These are phyloP conservation scores for Aspergillus carbonarius DNA, from an alignment of 2,329 filamentous ascomycete genomes.

Conservation along the genomic window DNA sequence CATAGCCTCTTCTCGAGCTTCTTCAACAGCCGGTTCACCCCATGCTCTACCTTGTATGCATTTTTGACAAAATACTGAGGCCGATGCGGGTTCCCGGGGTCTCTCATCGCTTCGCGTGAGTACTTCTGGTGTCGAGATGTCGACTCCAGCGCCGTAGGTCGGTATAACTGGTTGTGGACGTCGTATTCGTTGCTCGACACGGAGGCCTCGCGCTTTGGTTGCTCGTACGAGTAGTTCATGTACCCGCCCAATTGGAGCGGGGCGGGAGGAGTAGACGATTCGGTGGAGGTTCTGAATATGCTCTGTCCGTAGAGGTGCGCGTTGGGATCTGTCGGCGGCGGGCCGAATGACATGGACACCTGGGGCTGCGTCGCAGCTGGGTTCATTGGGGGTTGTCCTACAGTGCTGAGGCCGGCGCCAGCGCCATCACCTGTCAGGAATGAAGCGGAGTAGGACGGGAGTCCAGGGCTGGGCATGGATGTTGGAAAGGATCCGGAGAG, in stretches of 20 bases:
- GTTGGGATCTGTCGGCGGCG: constrained; percentile 36
- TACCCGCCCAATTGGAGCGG: constrained; percentile 37
- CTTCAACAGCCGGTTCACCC: constrained; percentile 47
- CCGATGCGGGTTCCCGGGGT: constrained; percentile 31
- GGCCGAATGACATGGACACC: constrained; percentile 32
- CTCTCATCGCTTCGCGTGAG: constrained; percentile 33
- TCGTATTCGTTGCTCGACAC: constrained; percentile 38
- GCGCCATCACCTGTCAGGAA: constrained; percentile 17
- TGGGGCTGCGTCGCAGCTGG: neutral
- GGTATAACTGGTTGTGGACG: constrained; percentile 48
- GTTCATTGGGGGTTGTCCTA: neutral
- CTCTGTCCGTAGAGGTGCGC: constrained; percentile 31
- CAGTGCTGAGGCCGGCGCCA: constrained; percentile 8
- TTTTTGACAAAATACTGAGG: constrained; percentile 41
- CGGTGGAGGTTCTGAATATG: neutral
- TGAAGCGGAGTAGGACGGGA: constrained; percentile 31
- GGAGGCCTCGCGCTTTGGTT: constrained; percentile 22
- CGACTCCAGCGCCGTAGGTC: constrained; percentile 46
- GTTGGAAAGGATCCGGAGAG: constrained; percentile 26
- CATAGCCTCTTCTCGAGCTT: constrained; percentile 45
- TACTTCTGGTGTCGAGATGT: constrained; percentile 37
- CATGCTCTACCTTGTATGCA: constrained; percentile 41
- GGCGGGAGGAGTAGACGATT: constrained; percentile 25
- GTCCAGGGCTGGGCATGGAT: constrained; percentile 26
- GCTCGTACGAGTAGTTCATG: constrained; percentile 45